Percentiles rank a stretch among this genome's conserved stretches.
phyloP scores from a whole-genome alignment of 2,329 filamentous ascomycete species.

The Curvularia verruculosa region DNA sequence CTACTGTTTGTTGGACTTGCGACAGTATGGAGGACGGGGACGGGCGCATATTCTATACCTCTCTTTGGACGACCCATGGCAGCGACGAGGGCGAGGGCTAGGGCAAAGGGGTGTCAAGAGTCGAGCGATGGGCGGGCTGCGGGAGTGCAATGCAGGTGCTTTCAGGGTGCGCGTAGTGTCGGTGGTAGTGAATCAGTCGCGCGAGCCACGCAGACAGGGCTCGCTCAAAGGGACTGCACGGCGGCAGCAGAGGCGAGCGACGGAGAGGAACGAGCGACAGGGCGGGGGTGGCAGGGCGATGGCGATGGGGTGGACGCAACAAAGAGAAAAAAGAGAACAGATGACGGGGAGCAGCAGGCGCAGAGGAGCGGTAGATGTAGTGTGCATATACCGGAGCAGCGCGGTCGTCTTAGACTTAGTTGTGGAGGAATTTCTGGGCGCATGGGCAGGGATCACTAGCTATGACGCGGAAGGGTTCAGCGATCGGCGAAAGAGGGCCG shows the following conservation, averaged over 20 bases:
- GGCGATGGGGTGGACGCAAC: neutral
- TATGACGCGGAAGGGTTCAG: slow-evolving; percentile 21
- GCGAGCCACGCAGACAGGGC: slow-evolving; percentile 41
- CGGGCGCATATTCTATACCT: slow-evolving; percentile 40
- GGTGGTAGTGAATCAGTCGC: slow-evolving; percentile 31
- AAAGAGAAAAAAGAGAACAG: neutral
- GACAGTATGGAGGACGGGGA: slow-evolving; percentile 9
- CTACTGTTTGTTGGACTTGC: slow-evolving; percentile 18
- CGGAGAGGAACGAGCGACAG: slow-evolving; percentile 35
- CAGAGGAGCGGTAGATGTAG: slow-evolving; percentile 18
- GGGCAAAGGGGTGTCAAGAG: slow-evolving; percentile 9
- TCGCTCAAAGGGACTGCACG: slow-evolving; percentile 21
- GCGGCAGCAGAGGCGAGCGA: slow-evolving; percentile 4
- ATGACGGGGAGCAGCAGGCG: slow-evolving; percentile 7
- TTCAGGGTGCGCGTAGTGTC: slow-evolving; percentile 23
- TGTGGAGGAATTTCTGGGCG: slow-evolving; percentile 23
- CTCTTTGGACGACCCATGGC: slow-evolving; percentile 46
- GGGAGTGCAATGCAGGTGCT: slow-evolving; percentile 19
- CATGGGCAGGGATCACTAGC: slow-evolving; percentile 15
- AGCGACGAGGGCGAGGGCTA: slow-evolving; percentile 25
- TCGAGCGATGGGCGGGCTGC: slow-evolving; percentile 15
- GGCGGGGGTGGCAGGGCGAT: slow-evolving; percentile 9
- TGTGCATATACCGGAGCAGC: slow-evolving; percentile 19
- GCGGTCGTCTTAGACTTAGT: slow-evolving; percentile 18
- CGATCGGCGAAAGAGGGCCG: slow-evolving; percentile 10